Evolutionary conservation across 306 rosid species (phyloP).

Genomic region (Gastrolobium villosum): DNA sequence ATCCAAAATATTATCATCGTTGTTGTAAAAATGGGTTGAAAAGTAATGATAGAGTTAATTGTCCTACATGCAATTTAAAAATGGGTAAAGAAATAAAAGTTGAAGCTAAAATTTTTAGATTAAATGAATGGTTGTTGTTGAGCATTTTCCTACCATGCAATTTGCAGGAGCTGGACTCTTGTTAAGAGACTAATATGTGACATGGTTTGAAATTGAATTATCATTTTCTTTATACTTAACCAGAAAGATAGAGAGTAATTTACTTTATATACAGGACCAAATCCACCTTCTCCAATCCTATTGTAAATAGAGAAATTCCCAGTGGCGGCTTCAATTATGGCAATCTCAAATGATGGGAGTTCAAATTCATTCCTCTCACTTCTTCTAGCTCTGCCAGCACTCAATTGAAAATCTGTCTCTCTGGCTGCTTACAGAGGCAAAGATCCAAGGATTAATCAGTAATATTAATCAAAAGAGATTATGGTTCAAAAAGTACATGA

Average conservation of each 20-base stretch:
- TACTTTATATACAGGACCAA: constrained; percentile 63
- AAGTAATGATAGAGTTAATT: not conserved
- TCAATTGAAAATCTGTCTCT: constrained; percentile 25
- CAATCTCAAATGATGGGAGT: constrained; percentile 53
- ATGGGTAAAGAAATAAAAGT: not conserved
- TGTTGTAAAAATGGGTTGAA: constrained; percentile 10
- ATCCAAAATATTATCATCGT: constrained; percentile 27
- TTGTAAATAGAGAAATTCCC: constrained; percentile 51
- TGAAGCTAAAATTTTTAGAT: not conserved
- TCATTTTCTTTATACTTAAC: not conserved
- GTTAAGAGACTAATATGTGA: not conserved
- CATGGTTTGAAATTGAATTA: constrained; percentile 11
- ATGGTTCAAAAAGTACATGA: not conserved
- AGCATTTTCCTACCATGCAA: not conserved
- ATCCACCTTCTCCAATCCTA: constrained; percentile 70
- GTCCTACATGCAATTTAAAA: not conserved
- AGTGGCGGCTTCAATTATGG: constrained; percentile 60
- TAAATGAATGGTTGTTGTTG: not conserved
- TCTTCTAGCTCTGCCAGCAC: constrained; percentile 36
- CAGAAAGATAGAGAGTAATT: constrained; percentile 28
- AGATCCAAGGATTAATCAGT: not conserved
- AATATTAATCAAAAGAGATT: not conserved
- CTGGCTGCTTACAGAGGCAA: constrained; percentile 20
- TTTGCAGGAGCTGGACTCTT: constrained; percentile 21
- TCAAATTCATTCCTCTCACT: constrained; percentile 47